Evolutionary conservation across 768 basidiomycete genomes (phyloP).

Genomic region (Hebeloma cylindrosporum): DNA sequence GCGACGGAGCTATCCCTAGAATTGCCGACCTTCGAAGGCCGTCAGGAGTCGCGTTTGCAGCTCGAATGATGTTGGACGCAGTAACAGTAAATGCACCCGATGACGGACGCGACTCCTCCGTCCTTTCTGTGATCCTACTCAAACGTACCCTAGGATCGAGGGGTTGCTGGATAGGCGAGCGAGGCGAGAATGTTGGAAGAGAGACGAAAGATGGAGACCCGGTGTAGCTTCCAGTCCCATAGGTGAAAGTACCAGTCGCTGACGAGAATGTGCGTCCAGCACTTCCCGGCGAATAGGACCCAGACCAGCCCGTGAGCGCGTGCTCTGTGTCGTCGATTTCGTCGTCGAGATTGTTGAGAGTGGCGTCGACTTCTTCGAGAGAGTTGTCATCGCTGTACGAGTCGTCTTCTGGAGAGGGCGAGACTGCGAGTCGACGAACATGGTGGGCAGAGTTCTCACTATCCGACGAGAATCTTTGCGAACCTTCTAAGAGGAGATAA

Average conservation of each 20-base stretch:
- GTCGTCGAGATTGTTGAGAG: slow-evolving; percentile 64
- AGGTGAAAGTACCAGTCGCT: slow-evolving; percentile 41
- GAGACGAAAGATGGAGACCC: slow-evolving; percentile 49
- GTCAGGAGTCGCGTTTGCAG: slow-evolving; percentile 43
- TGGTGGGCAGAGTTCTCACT: slow-evolving; percentile 44
- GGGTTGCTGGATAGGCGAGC: slow-evolving; percentile 34
- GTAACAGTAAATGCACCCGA: slow-evolving; percentile 38
- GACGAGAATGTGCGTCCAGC: slow-evolving; percentile 36
- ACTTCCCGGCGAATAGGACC: slow-evolving; percentile 36
- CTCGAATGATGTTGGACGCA: slow-evolving; percentile 36
- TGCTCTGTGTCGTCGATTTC: slow-evolving; percentile 68
- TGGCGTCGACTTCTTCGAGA: slow-evolving; percentile 71
- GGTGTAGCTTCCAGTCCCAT: slow-evolving; percentile 41
- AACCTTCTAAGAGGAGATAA: slow-evolving; percentile 31
- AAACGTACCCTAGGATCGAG: slow-evolving; percentile 47
- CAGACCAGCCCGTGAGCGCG: slow-evolving; percentile 65
- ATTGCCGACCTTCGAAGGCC: slow-evolving; percentile 47
- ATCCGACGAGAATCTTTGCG: slow-evolving; percentile 49
- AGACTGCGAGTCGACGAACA: slow-evolving; percentile 56
- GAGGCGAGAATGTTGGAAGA: slow-evolving; percentile 38
- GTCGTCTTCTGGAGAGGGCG: slow-evolving; percentile 44
- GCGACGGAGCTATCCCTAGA: slow-evolving; percentile 39
- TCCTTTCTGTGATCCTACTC: slow-evolving; percentile 78
- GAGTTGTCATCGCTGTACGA: slow-evolving; percentile 55
- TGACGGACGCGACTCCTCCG: slow-evolving; percentile 68